Base-by-base conservation (phyloP, 345 rosid species). In the Zanthoxylum bungeanum region DNA sequence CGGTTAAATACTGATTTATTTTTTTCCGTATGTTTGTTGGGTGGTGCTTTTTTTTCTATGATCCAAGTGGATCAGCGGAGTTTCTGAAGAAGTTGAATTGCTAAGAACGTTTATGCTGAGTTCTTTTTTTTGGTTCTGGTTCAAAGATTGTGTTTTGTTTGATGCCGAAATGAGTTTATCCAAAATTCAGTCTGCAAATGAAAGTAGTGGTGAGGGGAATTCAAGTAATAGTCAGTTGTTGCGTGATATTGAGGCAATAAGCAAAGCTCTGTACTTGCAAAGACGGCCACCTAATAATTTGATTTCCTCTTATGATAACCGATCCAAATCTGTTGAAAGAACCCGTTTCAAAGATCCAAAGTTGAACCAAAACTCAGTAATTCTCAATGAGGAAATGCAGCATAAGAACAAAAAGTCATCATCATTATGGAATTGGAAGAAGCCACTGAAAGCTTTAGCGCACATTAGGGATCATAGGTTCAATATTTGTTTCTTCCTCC, bases 211-310 rank as follows among this genome's bases (percentile, higher is more conserved):
- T 14, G 73, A n/a, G n/a, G n/a, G 72, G 46, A 84, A 78, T 71
- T 81, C 86, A 6, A 67, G 78, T 75, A 82, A 70, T 78, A 83
- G 76, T 25, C 80, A 79, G 76, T 76, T 93, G 62, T 78, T 93
- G 89, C 86, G 63, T 7, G 98, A 93, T 71, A 89, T 93, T 56
- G 89, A 93, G 81, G 96, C 85, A 3, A 87, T 89, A 68, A 87
- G 93, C 71, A 83, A 64, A 83, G 92, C 97, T 9, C 85, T 93
- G 66, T 89, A 84, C 83, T 66, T 80, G 78, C 81, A 73, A 25
- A 81, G 79, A 28, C 40, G 82, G 60, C 71, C 87, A 52, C 84
- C 74, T 51, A 81, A 69, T 63, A 31, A 86, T 64, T 59, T 82
- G 67, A 72, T 80, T 75, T 80, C 89, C 28, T 39, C 72, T 21